Percentiles rank a stretch among this genome's conserved stretches.
These are phyloP conservation scores for Ulmus americana DNA, from an alignment of 331 rosid genomes.

Conservation along the genomic window DNA sequence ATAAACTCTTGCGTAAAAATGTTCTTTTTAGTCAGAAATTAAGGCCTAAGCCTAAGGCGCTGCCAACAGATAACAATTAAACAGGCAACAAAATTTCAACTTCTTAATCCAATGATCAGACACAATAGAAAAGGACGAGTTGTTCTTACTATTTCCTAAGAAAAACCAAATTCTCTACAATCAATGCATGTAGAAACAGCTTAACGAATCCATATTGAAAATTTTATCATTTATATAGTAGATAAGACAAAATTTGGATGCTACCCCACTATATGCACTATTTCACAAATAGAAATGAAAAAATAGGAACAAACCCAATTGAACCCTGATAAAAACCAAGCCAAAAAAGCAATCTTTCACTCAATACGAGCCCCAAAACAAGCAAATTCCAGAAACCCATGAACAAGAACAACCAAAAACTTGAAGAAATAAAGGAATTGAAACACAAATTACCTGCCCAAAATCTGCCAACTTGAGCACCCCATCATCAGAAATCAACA, in stretches of 20 bases:
- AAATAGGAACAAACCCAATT: neutral
- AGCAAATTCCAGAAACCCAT: neutral
- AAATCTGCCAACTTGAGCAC: slow-evolving; percentile 79
- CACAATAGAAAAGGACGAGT: neutral
- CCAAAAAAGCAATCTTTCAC: neutral
- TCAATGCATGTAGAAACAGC: neutral
- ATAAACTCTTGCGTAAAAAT: neutral
- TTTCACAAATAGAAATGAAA: neutral
- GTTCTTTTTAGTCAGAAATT: neutral
- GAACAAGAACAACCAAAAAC: neutral
- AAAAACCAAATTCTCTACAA: neutral
- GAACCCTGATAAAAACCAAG: neutral
- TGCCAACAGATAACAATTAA: neutral
- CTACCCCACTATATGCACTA: neutral
- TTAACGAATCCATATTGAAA: neutral
- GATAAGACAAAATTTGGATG: neutral
- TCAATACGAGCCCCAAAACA: slow-evolving; percentile 1
- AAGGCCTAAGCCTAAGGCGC: neutral
- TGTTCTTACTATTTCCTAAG: neutral
- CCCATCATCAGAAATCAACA: slow-evolving; percentile 71
- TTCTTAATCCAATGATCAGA: neutral
- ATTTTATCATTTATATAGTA: neutral
- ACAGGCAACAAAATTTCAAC: neutral
- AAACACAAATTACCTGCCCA: slow-evolving; percentile 59
- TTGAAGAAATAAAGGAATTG: neutral